These are phyloP conservation scores for Trichoderma erinaceum DNA, from an alignment of 495 filamentous ascomycete genomes.

Conservation along the genomic window DNA sequence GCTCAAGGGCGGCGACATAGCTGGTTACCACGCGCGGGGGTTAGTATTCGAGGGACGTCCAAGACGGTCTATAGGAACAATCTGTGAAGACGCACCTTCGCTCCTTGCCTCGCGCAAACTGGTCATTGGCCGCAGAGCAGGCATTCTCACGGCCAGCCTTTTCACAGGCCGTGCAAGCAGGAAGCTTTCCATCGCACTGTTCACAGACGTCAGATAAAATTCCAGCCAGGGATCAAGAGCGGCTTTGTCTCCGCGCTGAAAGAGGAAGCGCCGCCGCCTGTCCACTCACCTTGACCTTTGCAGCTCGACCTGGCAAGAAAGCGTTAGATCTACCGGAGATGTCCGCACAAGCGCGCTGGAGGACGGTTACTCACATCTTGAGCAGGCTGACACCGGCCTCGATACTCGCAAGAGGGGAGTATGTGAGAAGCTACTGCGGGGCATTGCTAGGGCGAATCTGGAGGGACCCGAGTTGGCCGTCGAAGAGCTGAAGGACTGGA, in stretches of 20 bases:
- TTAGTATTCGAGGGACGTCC: slow-evolving; percentile 3
- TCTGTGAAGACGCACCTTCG: slow-evolving; percentile 47
- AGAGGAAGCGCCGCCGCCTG: background rate
- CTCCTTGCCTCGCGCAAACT: slow-evolving; percentile 91
- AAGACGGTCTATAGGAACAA: background rate
- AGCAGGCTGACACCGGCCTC: slow-evolving; percentile 86
- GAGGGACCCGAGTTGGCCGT: background rate
- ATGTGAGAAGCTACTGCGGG: slow-evolving; percentile 49
- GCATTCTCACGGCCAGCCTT: slow-evolving; percentile 70
- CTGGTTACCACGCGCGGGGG: slow-evolving; percentile 28
- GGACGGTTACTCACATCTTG: slow-evolving; percentile 56
- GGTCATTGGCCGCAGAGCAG: slow-evolving; percentile 89
- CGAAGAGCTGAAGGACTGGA: background rate
- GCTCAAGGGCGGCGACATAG: slow-evolving; percentile 88
- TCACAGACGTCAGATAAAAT: background rate
- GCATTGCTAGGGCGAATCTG: slow-evolving; percentile 27
- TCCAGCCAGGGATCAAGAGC: background rate
- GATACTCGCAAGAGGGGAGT: slow-evolving; percentile 82
- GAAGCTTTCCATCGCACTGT: slow-evolving; percentile 87
- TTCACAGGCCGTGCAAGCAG: slow-evolving; percentile 88
- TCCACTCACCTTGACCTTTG: slow-evolving; percentile 67
- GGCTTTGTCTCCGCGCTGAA: background rate
- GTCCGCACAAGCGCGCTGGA: background rate
- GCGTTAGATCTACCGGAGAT: background rate
- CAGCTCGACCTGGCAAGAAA: slow-evolving; percentile 52